Percentiles rank a stretch among this genome's conserved stretches.
phyloP scores from a whole-genome alignment of 2,329 filamentous ascomycete species.

The Beauveria sp. region DNA sequence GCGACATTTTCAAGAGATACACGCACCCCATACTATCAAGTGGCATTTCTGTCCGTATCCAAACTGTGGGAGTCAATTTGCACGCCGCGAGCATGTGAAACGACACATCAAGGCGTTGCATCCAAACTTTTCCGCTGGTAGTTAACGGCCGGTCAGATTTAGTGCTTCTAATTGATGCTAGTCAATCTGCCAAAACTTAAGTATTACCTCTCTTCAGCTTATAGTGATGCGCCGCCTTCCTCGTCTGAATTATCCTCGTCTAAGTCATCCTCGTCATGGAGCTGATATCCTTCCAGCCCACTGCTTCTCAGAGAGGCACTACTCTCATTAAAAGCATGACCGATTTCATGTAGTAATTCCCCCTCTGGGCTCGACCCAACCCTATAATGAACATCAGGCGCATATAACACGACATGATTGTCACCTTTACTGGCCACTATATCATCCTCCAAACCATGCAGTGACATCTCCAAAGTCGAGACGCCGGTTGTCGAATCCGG shows the following conservation, averaged over 20 bases:
- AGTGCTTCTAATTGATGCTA: not conserved
- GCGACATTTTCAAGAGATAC: not conserved
- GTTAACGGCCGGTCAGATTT: not conserved
- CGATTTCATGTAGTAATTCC: not conserved
- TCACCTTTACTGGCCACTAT: not conserved
- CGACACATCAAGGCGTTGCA: not conserved
- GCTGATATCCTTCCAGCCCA: too few species aligned
- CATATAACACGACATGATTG: not conserved
- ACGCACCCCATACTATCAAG: not conserved
- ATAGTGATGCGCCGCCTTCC: not conserved
- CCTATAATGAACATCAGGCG: not conserved
- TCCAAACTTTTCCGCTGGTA: not conserved
- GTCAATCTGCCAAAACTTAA: not conserved
- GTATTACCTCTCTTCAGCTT: not conserved
- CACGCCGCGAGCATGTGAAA: not conserved
- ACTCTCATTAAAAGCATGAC: not conserved
- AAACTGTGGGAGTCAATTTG: not conserved
- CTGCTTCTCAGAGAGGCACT: not conserved
- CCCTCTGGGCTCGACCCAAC: not conserved
- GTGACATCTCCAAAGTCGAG: not conserved
- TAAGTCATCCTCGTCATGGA: too few species aligned
- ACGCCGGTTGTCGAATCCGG: not conserved
- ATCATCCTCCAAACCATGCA: not conserved
- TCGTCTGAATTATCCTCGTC: not conserved
- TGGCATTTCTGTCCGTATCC: not conserved